Percentiles rank a stretch among this genome's conserved stretches.
Evolutionary conservation across 108 stramenopile species (phyloP).

Genomic region (Cyclotella sp.): DNA sequence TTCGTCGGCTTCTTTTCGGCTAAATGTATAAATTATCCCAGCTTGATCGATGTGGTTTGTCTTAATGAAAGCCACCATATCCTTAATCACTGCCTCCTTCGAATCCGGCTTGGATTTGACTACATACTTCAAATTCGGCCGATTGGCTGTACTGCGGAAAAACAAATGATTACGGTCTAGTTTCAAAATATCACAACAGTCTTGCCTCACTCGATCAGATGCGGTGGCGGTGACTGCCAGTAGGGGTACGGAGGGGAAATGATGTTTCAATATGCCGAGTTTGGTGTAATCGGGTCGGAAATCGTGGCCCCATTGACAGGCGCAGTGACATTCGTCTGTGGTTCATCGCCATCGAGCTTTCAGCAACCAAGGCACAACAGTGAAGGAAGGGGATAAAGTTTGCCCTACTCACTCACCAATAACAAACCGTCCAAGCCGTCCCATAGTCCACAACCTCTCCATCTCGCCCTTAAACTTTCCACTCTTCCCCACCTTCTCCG

Average conservation of each 20-base stretch:
- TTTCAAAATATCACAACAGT: conserved; percentile 80
- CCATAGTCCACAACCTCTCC: conserved; percentile 60
- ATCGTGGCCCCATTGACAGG: conserved; percentile 76
- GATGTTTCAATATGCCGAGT: conserved; percentile 84
- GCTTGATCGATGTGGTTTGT: conserved; percentile 58
- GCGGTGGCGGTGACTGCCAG: conserved; percentile 90
- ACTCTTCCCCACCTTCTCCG: conserved; percentile 84
- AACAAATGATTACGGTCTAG: conserved; percentile 67
- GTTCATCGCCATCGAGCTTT: neutral
- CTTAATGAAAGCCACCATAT: conserved; percentile 81
- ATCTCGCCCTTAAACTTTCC: conserved; percentile 66
- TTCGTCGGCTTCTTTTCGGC: conserved; percentile 88
- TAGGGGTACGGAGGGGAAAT: conserved; percentile 76
- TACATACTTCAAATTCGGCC: conserved; percentile 91
- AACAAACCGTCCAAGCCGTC: conserved; percentile 89
- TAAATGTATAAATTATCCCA: conserved; percentile 94
- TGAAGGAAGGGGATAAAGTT: neutral
- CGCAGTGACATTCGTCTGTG: conserved; percentile 54
- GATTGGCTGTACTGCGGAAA: conserved; percentile 84
- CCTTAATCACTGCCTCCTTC: conserved; percentile 63
- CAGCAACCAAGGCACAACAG: neutral
- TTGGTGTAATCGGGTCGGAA: conserved; percentile 94
- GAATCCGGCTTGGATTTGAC: conserved; percentile 70
- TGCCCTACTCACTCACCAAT: conserved; percentile 79
- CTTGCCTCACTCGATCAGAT: conserved; percentile 87